A percentile compares a stretch with the other conserved stretches of the same genome.
Evolutionary conservation across 768 basidiomycete genomes (phyloP).

Genomic region (Inosperma sp.): DNA sequence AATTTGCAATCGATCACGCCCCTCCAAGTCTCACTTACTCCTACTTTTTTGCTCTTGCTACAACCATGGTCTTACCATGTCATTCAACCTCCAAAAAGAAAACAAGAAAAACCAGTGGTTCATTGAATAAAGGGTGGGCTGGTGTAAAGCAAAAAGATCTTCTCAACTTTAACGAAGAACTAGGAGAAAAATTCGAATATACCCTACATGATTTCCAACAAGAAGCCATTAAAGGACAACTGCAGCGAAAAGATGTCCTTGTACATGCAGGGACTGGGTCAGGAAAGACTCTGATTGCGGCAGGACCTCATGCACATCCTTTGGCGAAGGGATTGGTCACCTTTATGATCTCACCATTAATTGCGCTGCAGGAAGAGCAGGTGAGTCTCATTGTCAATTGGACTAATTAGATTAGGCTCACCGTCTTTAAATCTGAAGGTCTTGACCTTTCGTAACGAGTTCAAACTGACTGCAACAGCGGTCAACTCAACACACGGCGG

Average conservation of each 20-base stretch:
- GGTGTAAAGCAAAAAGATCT: constrained; percentile 8
- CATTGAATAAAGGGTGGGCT: not conserved
- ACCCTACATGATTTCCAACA: constrained; percentile 26
- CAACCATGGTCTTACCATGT: too few species aligned
- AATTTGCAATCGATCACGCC: too few species aligned
- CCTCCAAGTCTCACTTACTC: too few species aligned
- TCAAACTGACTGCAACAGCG: constrained; percentile 26
- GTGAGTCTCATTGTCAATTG: constrained; percentile 5
- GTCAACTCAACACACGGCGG: constrained; percentile 30
- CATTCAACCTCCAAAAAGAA: not conserved
- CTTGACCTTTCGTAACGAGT: constrained; percentile 28
- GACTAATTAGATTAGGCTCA: not conserved
- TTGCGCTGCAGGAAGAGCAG: constrained; percentile 36
- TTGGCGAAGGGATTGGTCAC: constrained; percentile 27
- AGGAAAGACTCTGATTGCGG: constrained; percentile 37
- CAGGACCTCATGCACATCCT: constrained; percentile 32
- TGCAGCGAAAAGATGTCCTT: constrained; percentile 28
- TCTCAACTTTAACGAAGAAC: constrained; percentile 4
- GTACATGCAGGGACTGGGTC: constrained; percentile 36
- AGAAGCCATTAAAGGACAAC: constrained; percentile 26
- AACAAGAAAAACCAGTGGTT: not conserved
- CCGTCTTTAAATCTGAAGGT: too few species aligned
- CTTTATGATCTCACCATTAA: constrained; percentile 36
- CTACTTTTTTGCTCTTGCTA: too few species aligned
- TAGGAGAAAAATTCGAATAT: constrained; percentile 18